Conservation (phyloP, 1,284 basidiomycete species). For the Erythrobasidium hasegawianum region DNA sequence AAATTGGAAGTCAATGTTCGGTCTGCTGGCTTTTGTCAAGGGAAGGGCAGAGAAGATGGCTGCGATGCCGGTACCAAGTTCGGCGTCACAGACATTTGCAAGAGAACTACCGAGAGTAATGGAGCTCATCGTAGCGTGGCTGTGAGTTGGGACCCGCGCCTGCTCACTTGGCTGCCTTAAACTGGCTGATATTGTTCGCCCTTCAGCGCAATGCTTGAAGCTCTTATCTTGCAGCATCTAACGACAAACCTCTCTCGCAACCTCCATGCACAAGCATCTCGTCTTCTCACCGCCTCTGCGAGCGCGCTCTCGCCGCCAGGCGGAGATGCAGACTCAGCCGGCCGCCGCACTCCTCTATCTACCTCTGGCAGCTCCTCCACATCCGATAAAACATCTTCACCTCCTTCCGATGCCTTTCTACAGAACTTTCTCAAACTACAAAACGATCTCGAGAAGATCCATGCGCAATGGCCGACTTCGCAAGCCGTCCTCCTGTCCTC, state of each 20-base stretch:
- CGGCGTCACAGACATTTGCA: background rate
- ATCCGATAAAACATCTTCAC: background rate
- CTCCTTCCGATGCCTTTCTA: slow-evolving; percentile 15
- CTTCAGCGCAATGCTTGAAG: slow-evolving; percentile 33
- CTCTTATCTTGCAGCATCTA: slow-evolving; percentile 28
- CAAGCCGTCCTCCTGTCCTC: slow-evolving; percentile 21
- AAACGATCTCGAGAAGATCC: slow-evolving; percentile 28
- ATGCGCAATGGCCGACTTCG: slow-evolving; percentile 26
- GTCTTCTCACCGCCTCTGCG: slow-evolving; percentile 3
- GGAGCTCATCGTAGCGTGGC: slow-evolving; percentile 30
- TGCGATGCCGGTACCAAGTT: background rate
- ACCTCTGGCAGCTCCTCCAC: background rate
- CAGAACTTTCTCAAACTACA: slow-evolving; percentile 22
- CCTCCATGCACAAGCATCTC: slow-evolving; percentile 19
- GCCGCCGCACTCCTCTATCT: background rate
- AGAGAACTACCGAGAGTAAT: slow-evolving; percentile 22
- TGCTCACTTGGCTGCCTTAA: no score
- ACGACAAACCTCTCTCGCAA: slow-evolving; percentile 27
- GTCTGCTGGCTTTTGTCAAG: slow-evolving; percentile 41
- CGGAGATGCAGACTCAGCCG: slow-evolving; percentile 17
- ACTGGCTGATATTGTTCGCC: no score
- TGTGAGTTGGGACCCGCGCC: no score
- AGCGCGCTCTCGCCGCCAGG: slow-evolving; percentile 11
- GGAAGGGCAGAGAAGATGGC: slow-evolving; percentile 37
- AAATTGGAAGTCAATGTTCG: slow-evolving; percentile 44